phyloP scores from a whole-genome alignment of 805 yeast genomes.

The Wickerhamiella kurtzmanii region DNA sequence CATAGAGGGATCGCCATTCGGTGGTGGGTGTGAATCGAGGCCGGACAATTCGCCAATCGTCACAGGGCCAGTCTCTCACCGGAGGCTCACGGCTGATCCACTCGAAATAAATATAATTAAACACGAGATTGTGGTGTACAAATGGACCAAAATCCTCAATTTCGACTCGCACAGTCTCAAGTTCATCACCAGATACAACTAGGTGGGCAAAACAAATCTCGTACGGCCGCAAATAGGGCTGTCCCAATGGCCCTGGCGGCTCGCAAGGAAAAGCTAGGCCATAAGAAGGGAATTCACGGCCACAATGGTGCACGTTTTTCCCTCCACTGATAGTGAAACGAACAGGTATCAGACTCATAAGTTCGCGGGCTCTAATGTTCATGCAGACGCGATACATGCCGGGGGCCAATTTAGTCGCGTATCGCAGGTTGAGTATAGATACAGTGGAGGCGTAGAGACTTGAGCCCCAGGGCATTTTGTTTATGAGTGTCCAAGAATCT shows the following conservation, averaged over 20 bases:
- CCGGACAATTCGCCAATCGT: background rate
- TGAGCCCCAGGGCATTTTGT: background rate
- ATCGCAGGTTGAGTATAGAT: background rate
- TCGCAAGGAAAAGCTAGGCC: background rate
- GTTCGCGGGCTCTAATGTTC: background rate
- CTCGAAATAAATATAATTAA: slow-evolving; percentile 16
- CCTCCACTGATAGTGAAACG: background rate
- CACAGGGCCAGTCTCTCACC: background rate
- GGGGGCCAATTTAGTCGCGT: background rate
- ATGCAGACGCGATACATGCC: background rate
- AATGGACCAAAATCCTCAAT: background rate
- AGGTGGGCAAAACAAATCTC: background rate
- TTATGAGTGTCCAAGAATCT: background rate
- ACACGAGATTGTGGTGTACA: slow-evolving; percentile 3
- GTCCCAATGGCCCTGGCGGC: background rate
- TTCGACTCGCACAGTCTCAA: background rate
- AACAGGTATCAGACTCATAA: background rate
- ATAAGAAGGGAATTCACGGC: background rate
- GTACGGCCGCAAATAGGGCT: background rate
- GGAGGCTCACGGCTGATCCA: background rate
- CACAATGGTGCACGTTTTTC: background rate
- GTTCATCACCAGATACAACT: background rate
- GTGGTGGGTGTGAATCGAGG: background rate
- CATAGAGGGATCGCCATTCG: background rate
- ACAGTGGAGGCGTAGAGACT: background rate